These are phyloP conservation scores for Thalassiosira delicatula DNA, from an alignment of 352 stramenopile genomes.

Conservation along the genomic window DNA sequence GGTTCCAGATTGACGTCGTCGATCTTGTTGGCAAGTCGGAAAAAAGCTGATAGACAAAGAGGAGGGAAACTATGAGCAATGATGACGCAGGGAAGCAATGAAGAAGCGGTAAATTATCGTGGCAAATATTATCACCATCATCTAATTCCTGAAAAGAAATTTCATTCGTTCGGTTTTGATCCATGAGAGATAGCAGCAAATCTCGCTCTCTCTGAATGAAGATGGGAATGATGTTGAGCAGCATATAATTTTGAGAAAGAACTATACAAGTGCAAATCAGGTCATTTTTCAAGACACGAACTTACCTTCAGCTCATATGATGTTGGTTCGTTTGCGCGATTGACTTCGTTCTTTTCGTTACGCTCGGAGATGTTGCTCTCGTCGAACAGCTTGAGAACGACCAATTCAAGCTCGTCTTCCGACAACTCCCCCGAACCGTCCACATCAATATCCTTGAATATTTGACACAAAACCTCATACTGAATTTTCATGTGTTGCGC, in stretches of 20 bases:
- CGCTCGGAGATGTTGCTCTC: not conserved
- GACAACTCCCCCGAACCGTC: slow-evolving; percentile 36
- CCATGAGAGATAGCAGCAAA: slow-evolving; percentile 47
- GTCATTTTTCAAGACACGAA: too few species aligned
- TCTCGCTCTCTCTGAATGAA: slow-evolving; percentile 36
- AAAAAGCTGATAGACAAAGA: too few species aligned
- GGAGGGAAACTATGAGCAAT: too few species aligned
- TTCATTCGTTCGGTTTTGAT: slow-evolving; percentile 47
- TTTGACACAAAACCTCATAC: slow-evolving; percentile 29
- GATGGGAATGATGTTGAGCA: too few species aligned
- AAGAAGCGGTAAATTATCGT: too few species aligned
- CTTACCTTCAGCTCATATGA: slow-evolving; percentile 26
- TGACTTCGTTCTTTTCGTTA: not conserved
- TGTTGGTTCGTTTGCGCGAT: not conserved
- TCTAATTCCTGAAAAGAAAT: slow-evolving; percentile 57
- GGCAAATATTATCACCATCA: too few species aligned
- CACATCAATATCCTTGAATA: slow-evolving; percentile 50
- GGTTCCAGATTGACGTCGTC: slow-evolving; percentile 49
- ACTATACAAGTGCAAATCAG: too few species aligned
- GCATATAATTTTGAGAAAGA: too few species aligned
- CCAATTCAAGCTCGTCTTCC: slow-evolving; percentile 37
- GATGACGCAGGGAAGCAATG: too few species aligned
- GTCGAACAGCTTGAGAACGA: slow-evolving; percentile 38
- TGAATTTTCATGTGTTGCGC: slow-evolving; percentile 11
- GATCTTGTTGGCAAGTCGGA: slow-evolving; percentile 36